Base-by-base conservation (phyloP, 2,329 filamentous ascomycete species). In the Thielaviopsis euricoi region DNA sequence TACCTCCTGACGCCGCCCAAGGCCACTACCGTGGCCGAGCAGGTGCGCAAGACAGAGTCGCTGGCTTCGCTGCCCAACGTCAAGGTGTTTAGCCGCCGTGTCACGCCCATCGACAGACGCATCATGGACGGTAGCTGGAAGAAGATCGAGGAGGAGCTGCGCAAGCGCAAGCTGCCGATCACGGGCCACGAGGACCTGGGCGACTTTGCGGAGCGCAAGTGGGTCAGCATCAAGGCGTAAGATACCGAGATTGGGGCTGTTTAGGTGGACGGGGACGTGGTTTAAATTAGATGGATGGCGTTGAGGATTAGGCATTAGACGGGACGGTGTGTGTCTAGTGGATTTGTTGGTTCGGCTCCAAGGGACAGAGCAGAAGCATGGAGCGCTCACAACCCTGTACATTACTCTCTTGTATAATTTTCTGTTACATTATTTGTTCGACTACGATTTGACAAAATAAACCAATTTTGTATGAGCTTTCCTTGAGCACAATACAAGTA, bases 51-150 rank as follows among this genome's bases (percentile, higher is more conserved):
- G 55, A 71, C 66, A 53, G 69, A 74, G 50, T 66, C 74, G 19
- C 71, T 87, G 33, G 64, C 71, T 19, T 54, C 62, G 17, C 71
- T 87, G 55, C 73, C 80, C 61, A 96, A 96, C 66, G 83, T 96
- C 50, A 77, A 76, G 63, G 72, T 95, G 22, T 78, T 79, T 63
- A 68, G 71, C 25, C 77, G 77, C 63, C 82, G 83, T 64, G 73
- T 87, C 60, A 89, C 82, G 7, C 78, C 81, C 10, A 81, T 86
- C 37, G 80, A 91, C 68, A 82, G 81, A 68, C 86, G 91, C 70
- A 81, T 78, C 64, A 76, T 79, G 53, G 68, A 87, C 49, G 89
- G 89, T 26, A 76, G 87, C 65, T 87, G 85, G 80, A 93, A 93
- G 79, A 69, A 89, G 54, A 87, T 91, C 65, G 78, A 86, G 68